Evolutionary conservation across 1,139 yeast genomes (phyloP).

Genomic region (Debaryomyces subglobosus): DNA sequence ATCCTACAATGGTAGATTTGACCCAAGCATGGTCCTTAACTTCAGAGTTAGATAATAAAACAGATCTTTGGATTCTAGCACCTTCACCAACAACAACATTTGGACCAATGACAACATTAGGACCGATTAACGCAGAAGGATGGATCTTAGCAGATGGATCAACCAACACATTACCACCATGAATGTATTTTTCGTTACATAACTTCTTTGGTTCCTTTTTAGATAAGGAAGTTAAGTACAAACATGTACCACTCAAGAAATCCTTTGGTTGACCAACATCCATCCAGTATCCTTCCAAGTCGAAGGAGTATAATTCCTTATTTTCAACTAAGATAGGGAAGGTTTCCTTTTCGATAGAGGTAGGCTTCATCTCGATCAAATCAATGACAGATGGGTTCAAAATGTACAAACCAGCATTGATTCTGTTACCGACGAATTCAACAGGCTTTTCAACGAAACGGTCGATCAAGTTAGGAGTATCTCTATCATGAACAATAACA

Average conservation of each 20-base stretch:
- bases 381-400: conserved; percentile 96
- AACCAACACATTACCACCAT: conserved; percentile 92
- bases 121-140: conserved; percentile 94
- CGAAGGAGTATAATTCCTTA: conserved; percentile 90
- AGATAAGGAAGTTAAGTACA: conserved; percentile 85
- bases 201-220: conserved; percentile 77
- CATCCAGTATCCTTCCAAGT: conserved; percentile 99
- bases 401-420: conserved; percentile 95
- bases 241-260: conserved; percentile 93
- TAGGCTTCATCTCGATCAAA: conserved; percentile 95
- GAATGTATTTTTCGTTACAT: conserved; percentile 68
- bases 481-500: conserved; percentile 96
- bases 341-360: conserved; percentile 98
- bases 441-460: conserved; percentile 99
- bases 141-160: conserved; percentile 96
- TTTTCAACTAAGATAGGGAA: conserved; percentile 94
- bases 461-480: conserved; percentile 91
- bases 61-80: conserved; percentile 97
- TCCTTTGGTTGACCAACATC: conserved; percentile 99
- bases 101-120: conserved; percentile 97
- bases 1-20: conserved; percentile 96
- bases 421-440: conserved; percentile 97
- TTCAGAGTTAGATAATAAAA: conserved; percentile 85
- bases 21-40: conserved; percentile 98
- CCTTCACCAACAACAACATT: conserved; percentile 96